phyloP scores from a whole-genome alignment of 1,139 yeast species.

The Hanseniaspora uvarum region DNA sequence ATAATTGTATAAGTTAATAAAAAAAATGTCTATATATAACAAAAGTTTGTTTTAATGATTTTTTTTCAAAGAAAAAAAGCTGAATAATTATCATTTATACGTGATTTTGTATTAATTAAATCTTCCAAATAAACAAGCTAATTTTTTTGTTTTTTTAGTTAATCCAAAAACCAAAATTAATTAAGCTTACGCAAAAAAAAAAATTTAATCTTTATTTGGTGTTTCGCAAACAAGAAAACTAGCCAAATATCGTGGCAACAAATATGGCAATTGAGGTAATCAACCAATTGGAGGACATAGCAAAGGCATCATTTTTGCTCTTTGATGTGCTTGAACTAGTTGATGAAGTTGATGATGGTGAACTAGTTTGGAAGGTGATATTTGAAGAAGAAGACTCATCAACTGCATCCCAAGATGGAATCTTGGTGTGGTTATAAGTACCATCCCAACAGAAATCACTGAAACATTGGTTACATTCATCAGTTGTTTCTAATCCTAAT shows the following conservation, averaged over 20 bases:
- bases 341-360: conserved; percentile 18
- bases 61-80: neutral
- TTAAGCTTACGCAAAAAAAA: neutral
- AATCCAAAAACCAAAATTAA: neutral
- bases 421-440: conserved; percentile 24
- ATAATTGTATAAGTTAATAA: neutral
- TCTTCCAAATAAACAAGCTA: neutral
- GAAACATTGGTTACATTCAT: conserved; percentile 67
- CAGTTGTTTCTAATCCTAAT: conserved; percentile 49
- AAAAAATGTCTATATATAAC: neutral
- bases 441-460: conserved; percentile 79
- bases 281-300: neutral
- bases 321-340: conserved; percentile 14
- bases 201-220: neutral
- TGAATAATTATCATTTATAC: neutral
- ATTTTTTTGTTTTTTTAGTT: neutral
- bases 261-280: neutral
- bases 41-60: neutral
- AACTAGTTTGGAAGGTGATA: neutral
- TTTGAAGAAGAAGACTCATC: conserved; percentile 14
- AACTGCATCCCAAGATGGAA: conserved; percentile 5
- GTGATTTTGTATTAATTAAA: neutral
- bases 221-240: neutral
- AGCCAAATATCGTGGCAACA: neutral
- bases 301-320: neutral